Evolutionary conservation across 768 basidiomycete species (phyloP), one percentile per base, ranked within the genome.

Genomic region (Termitomyces sp.): DNA sequence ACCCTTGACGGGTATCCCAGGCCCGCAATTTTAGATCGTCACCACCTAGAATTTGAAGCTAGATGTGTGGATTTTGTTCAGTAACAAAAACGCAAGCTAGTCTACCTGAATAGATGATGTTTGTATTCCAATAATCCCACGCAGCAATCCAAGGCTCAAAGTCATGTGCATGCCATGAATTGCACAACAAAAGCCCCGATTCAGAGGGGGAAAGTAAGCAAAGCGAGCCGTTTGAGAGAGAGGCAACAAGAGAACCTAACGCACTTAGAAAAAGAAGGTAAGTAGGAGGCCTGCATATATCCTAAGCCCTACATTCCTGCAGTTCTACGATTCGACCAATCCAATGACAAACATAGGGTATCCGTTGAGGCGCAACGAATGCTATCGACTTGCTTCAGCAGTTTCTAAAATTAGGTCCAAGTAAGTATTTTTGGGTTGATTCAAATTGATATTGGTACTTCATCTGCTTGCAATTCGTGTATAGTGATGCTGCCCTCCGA

Each of bases 101-200:
- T 36, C 2, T 39, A 90, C 94, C 95, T 12, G 93, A 93, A 73
- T 92, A 98, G 4, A 97, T 76, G 36, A 91, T 69, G 64, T 85
- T 84, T 1, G 77, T 74, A 58, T 94, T 75, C 90, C 93, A 96
- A 61, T 88, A 86, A 65, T 98, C 83, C 87, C 93, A 98, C 1
- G 90, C 85, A 1, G 89, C 85, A 49, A 93, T 84, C 97, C 97
- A 99, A 0, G 95, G 90, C 67, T 99, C 97, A 64, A 86, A 85
- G 57, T 94, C 92, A 64, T 98, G 97, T 1, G 92, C 95, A 57
- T 83, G 76, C 94, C 94, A 98, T 2, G 77, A 78, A 26, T 81
- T 71, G 5, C 74, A 72, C 3, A 87, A 68, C 0, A 66, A 53
- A 27, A 90, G 68, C 14, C 76, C 72, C 0, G 75, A 71, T 6